These are phyloP conservation scores for Yamadazyma triangularis DNA, from an alignment of 1,139 yeast genomes.

Conservation along the genomic window DNA sequence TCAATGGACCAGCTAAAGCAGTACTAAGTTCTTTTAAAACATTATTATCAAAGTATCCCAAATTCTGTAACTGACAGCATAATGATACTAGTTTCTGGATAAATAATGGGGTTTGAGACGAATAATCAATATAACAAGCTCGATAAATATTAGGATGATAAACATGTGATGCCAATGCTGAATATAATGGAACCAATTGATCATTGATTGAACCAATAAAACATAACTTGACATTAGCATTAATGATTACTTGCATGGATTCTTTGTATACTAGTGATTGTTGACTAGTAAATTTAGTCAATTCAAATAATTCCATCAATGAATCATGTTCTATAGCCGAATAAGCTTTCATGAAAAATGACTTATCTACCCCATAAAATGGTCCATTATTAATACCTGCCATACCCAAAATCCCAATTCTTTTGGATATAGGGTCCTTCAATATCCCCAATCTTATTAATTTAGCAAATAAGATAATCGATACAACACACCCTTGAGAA, in stretches of 20 bases:
- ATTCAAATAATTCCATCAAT: slow-evolving; percentile 77
- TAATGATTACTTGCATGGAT: slow-evolving; percentile 59
- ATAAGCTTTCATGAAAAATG: slow-evolving; percentile 78
- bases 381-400: slow-evolving; percentile 96
- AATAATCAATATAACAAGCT: slow-evolving; percentile 82
- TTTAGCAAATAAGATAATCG: slow-evolving; percentile 70
- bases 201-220: slow-evolving; percentile 78
- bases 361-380: slow-evolving; percentile 82
- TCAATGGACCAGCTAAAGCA: slow-evolving; percentile 82
- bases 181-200: slow-evolving; percentile 47
- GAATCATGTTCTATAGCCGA: slow-evolving; percentile 89
- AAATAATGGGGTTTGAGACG: slow-evolving; percentile 45
- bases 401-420: slow-evolving; percentile 81
- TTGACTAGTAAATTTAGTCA: slow-evolving; percentile 68
- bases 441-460: slow-evolving; percentile 69
- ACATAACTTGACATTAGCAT: slow-evolving; percentile 69
- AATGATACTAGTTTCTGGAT: slow-evolving; percentile 42
- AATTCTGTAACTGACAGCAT: slow-evolving; percentile 51
- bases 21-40: slow-evolving; percentile 78
- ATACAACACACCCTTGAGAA: slow-evolving; percentile 94
- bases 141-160: slow-evolving; percentile 87
- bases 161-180: slow-evolving; percentile 77
- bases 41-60: slow-evolving; percentile 71
- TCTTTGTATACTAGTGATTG: slow-evolving; percentile 72
- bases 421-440: slow-evolving; percentile 40